Evolutionary conservation across 352 stramenopile genomes (phyloP), one percentile per base, ranked within the genome.

Genomic region (Phytopythium delawarense): DNA sequence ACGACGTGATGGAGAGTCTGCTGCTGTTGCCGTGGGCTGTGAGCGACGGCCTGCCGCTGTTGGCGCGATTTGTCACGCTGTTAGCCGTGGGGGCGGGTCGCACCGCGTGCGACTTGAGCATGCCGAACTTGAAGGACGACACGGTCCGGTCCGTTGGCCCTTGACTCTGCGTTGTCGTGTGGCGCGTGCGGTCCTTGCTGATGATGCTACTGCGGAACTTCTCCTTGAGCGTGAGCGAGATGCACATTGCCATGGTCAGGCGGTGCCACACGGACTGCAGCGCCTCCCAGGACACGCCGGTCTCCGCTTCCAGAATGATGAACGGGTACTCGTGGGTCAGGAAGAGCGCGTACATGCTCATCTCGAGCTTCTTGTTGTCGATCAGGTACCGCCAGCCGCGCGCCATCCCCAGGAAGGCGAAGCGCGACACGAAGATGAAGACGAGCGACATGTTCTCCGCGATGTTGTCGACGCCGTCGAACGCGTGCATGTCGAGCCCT

Each of bases 291-390:
- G 59, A 70, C 1, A 62, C 23, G 2, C 49, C 50, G 7, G 69
- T 80, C 18, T 44, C 9, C 46, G 44, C 42, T 20, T 73, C 57
- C 13, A 77, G 46, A 39, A 78, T n/a, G 18, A 63, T 63, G 61
- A 78, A 81, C n/a, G 65, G 62, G 49, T 78, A 74, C 60, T 81
- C 64, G 61, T 75, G 67, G 39, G 68, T 65, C 20, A 61, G 44
- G 53, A 81, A 78, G n/a, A 78, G 51, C 48, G 25, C 7, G 37
- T 70, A 72, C 7, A 61, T 32, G 15, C 57, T 8, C 8, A 70
- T 44, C 32, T 75, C 62, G 1, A 62, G 6, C 35, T 72, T 75
- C 18, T 66, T 66, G 23, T 65, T 25, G 4, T 37, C 12, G 0
- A 58, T 7, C 16, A 72, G 3, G 18, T 15, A n/a, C 9, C 59